A percentile compares a stretch with the other conserved stretches of the same genome.
These are phyloP conservation scores for Steccherinum ochraceum DNA, from an alignment of 768 basidiomycete genomes.

Conservation along the genomic window DNA sequence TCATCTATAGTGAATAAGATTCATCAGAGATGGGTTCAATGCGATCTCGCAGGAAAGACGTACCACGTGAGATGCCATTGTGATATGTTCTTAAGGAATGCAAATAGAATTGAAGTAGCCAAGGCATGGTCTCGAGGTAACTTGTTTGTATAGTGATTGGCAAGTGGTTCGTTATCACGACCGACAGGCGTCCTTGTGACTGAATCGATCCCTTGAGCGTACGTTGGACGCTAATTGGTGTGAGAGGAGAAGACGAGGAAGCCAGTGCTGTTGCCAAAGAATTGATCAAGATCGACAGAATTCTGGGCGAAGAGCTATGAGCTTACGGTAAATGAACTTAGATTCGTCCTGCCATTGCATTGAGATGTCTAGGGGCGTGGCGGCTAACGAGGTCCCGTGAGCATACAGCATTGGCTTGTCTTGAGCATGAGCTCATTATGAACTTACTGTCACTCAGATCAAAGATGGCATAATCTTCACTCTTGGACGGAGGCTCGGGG, in stretches of 20 bases:
- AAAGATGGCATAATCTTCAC: constrained; percentile 37
- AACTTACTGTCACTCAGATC: constrained; percentile 41
- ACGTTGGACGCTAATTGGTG: constrained; percentile 59
- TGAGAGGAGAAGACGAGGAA: constrained; percentile 31
- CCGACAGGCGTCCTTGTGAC: constrained; percentile 63
- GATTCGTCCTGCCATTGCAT: constrained; percentile 48
- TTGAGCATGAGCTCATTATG: not conserved
- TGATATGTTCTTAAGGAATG: constrained; percentile 61
- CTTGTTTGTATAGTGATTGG: constrained; percentile 38
- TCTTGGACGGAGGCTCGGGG: constrained; percentile 42
- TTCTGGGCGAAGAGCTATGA: not conserved
- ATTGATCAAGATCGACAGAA: constrained; percentile 1
- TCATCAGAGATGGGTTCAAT: constrained; percentile 4
- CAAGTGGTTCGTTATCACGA: constrained; percentile 60
- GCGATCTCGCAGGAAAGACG: constrained; percentile 14
- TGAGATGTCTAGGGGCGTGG: constrained; percentile 46
- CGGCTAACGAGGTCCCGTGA: constrained; percentile 21
- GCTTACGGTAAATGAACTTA: constrained; percentile 55
- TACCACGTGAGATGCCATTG: constrained; percentile 42
- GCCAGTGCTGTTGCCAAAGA: constrained; percentile 26
- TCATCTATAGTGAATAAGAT: constrained; percentile 37
- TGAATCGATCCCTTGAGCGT: constrained; percentile 71
- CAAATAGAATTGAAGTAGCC: constrained; percentile 84
- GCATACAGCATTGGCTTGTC: not conserved
- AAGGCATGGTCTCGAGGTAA: constrained; percentile 92